Evolutionary conservation across 1,284 basidiomycete genomes (phyloP).

Genomic region (Ustanciosporium gigantosporum): DNA sequence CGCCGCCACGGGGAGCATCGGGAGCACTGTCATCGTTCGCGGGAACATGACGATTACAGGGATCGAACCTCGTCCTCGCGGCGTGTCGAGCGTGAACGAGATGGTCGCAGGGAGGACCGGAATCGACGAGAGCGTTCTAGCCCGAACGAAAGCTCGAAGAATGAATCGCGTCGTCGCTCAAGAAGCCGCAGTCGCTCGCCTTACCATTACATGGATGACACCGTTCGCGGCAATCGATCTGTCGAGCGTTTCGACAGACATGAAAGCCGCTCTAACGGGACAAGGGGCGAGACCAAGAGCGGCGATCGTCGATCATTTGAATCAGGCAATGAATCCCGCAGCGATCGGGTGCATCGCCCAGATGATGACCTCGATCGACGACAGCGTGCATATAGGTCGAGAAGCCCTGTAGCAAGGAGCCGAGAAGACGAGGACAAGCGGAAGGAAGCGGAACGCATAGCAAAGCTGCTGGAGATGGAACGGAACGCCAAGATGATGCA

Average conservation of each 20-base stretch:
- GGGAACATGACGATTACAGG: background rate
- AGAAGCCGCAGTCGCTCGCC: conserved; percentile 18
- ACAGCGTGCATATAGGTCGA: conserved; percentile 16
- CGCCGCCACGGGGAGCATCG: conserved; percentile 33
- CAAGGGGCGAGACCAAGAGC: background rate
- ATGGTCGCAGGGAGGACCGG: background rate
- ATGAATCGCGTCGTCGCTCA: background rate
- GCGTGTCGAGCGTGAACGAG: background rate
- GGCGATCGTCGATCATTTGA: background rate
- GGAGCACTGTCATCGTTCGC: background rate
- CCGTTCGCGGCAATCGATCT: conserved; percentile 1
- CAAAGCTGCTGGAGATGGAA: conserved; percentile 83
- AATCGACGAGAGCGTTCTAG: background rate
- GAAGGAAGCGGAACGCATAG: conserved; percentile 71
- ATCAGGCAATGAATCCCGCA: background rate
- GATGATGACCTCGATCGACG: conserved; percentile 6
- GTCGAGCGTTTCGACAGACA: conserved; percentile 1
- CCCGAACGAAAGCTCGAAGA: background rate
- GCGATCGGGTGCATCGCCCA: background rate
- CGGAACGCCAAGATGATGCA: conserved; percentile 71
- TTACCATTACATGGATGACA: background rate
- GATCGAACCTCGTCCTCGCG: background rate
- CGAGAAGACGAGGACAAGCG: conserved; percentile 35
- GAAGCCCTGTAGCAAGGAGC: conserved; percentile 33
- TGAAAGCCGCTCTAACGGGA: background rate